These are phyloP conservation scores for Candida easanensis DNA, from an alignment of 805 yeast genomes.

Conservation along the genomic window DNA sequence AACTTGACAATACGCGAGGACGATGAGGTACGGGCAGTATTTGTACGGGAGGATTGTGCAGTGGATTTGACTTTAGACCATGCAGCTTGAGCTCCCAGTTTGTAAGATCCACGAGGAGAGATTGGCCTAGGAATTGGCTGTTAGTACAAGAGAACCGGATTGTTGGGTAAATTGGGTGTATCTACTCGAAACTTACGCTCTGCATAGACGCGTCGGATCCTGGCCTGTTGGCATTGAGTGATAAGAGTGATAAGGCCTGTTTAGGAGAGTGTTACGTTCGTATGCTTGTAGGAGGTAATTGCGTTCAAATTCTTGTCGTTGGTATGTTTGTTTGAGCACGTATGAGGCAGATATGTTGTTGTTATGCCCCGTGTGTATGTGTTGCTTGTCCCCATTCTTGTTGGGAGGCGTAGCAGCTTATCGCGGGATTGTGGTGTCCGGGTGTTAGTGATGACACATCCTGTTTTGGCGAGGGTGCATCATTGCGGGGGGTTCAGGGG, in stretches of 20 bases:
- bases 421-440: too few species aligned
- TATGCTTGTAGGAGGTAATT: background rate
- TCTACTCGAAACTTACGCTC: slow-evolving; percentile 25
- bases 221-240: slow-evolving; percentile 28
- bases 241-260: background rate
- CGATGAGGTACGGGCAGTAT: background rate
- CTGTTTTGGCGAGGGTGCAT: too few species aligned
- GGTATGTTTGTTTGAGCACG: too few species aligned
- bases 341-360: too few species aligned
- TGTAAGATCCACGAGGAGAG: slow-evolving; percentile 21
- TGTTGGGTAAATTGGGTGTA: slow-evolving; percentile 1
- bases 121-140: slow-evolving; percentile 16
- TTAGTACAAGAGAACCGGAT: background rate
- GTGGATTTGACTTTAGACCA: slow-evolving; percentile 29
- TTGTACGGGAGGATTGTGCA: slow-evolving; percentile 5
- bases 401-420: too few species aligned
- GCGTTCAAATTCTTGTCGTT: background rate
- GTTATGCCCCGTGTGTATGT: too few species aligned
- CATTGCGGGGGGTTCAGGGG: too few species aligned
- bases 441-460: too few species aligned
- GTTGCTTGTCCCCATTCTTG: too few species aligned
- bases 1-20: slow-evolving; percentile 26
- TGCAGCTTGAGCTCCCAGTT: slow-evolving; percentile 25
- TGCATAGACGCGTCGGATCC: slow-evolving; percentile 28
- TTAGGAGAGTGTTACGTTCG: too few species aligned